phyloP scores from a whole-genome alignment of 352 stramenopile species.

The Globisporangium viniferum region DNA sequence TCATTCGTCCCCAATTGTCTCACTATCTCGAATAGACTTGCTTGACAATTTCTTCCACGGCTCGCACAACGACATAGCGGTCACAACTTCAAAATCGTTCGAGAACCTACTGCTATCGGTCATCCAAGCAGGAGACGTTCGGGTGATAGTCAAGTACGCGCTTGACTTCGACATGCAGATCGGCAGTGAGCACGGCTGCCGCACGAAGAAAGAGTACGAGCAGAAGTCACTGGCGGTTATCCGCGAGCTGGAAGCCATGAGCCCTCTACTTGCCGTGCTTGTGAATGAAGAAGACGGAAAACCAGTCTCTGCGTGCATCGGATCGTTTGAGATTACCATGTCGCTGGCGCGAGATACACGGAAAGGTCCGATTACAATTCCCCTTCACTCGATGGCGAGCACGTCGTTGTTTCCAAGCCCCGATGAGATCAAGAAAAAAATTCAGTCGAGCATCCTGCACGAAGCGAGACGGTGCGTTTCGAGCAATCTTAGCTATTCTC shows the following conservation, averaged over 20 bases:
- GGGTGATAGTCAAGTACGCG: constrained; percentile 36
- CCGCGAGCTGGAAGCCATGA: constrained; percentile 44
- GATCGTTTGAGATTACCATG: constrained; percentile 59
- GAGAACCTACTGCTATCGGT: constrained; percentile 55
- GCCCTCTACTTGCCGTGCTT: constrained; percentile 39
- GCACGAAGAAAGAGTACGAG: constrained; percentile 50
- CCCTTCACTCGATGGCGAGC: constrained; percentile 53
- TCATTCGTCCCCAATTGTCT: neutral
- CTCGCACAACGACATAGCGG: constrained; percentile 41
- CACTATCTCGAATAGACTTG: constrained; percentile 27
- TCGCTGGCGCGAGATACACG: constrained; percentile 31
- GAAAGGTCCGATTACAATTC: constrained; percentile 24
- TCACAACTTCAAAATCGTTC: constrained; percentile 41
- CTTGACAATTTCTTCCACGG: constrained; percentile 62
- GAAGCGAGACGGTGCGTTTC: constrained; percentile 50
- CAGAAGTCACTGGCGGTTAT: constrained; percentile 38
- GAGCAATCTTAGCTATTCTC: neutral
- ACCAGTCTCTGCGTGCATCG: constrained; percentile 17
- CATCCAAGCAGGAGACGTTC: constrained; percentile 49
- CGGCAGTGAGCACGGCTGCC: constrained; percentile 42
- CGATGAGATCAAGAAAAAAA: constrained; percentile 52
- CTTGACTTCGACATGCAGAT: constrained; percentile 34
- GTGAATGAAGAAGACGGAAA: constrained; percentile 32
- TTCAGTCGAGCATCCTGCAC: constrained; percentile 48
- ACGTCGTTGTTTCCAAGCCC: constrained; percentile 46